Evolutionary conservation across 202 grass and related monocot genomes (phyloP), one percentile per base, ranked within the genome.

Genomic region (Schoenoplectus tabernaemontani): DNA sequence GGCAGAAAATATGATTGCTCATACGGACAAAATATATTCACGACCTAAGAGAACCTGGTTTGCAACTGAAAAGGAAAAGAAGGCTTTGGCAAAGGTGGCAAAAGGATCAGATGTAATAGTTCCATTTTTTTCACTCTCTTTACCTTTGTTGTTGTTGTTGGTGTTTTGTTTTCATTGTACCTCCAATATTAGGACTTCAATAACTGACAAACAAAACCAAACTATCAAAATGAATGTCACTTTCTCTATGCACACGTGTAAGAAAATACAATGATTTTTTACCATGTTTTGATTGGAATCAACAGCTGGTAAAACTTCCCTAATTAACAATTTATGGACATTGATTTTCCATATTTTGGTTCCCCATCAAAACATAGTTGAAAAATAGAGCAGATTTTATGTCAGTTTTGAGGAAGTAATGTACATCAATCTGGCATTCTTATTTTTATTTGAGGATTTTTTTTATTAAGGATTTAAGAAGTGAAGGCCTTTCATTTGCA

Each of bases 1-100:
- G 93, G 91, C 83, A 50, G 91, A 92, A 90, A 97, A 97, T 85
- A 90, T 97, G 91, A 92, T 97, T 57, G 86, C 86, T 73, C 91
- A 94, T 68, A 94, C 80, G 87, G 91, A 97, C 23, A 87, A 92
- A 64, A 97, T 97, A 80, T 97, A 90, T 79, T 94, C 94, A 22
- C 87, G 91, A 2, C 94, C 91, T 36, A 92, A 94, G 84, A 90
- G 81, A 87, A 97, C 91, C 16, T 97, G 94, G 94, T 92, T 92
- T 91, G 79, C 89, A 32, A 92, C 91, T 78, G 94, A 93, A 75
- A 94, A 75, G 64, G 94, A 97, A 82, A 97, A 97, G 81, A 94
- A 90, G 39, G 80, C 84, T 84, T 86, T 97, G 75, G 87, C 89
- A 28, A 87, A 92, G 48, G 89, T 84, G 50, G 56, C 94, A 81